phyloP scores from a whole-genome alignment of 108 stramenopile species.

The Discostella stelligeroides region DNA sequence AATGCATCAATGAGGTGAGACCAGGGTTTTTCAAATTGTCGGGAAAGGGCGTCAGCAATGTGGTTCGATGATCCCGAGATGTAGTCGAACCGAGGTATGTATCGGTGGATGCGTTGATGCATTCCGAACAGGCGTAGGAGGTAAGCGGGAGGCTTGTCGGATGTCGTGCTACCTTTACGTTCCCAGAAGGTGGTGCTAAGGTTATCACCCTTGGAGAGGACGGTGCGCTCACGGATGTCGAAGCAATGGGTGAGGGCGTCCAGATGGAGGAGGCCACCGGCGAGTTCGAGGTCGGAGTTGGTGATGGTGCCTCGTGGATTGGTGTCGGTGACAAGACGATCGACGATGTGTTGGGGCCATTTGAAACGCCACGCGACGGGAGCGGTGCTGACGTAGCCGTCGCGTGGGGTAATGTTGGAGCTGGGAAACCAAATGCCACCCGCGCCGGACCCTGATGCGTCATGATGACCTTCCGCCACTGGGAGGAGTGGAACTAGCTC shows the following conservation, averaged over 20 bases:
- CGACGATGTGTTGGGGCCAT: too few relatives aligned
- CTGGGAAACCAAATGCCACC: too few relatives aligned
- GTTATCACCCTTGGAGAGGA: slow-evolving; percentile 18
- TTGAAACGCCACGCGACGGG: slow-evolving; percentile 61
- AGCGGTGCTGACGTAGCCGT: background rate
- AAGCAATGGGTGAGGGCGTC: slow-evolving; percentile 39
- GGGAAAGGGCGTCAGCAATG: background rate
- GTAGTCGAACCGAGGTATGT: slow-evolving; percentile 14
- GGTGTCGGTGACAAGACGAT: slow-evolving; percentile 9
- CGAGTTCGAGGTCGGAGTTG: slow-evolving; percentile 48
- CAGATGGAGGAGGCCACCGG: too few relatives aligned
- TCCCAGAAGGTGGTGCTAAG: too few relatives aligned
- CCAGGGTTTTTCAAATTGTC: slow-evolving; percentile 3
- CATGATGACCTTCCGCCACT: too few relatives aligned
- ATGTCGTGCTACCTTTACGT: slow-evolving; percentile 42
- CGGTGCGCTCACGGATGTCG: slow-evolving; percentile 42
- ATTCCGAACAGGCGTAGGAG: slow-evolving; percentile 43
- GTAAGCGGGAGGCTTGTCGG: too few relatives aligned
- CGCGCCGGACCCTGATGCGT: too few relatives aligned
- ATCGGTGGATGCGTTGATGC: slow-evolving; percentile 43
- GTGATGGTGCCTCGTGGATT: slow-evolving; percentile 41
- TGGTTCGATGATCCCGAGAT: slow-evolving; percentile 17
- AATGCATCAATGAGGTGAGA: background rate
- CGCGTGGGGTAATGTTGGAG: background rate
- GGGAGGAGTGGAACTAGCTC: too few relatives aligned